Evolutionary conservation across 1,284 basidiomycete genomes (phyloP).

Genomic region (Fomitiporia mediterranea): DNA sequence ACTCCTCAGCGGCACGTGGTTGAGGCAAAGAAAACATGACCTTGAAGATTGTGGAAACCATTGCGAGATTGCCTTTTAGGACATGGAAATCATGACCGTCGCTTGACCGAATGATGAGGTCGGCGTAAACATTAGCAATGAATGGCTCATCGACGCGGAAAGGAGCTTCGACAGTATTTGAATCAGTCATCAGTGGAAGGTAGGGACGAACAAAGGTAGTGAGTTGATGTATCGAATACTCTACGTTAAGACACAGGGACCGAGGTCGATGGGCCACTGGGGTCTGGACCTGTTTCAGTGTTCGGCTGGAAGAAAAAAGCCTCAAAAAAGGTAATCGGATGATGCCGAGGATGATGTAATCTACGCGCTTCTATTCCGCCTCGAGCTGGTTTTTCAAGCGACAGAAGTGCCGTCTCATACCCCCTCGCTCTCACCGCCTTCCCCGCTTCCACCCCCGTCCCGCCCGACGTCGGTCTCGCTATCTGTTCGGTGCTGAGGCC

Average conservation of each 20-base stretch:
- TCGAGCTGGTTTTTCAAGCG: not conserved
- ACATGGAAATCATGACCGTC: constrained; percentile 41
- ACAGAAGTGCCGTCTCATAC: not conserved
- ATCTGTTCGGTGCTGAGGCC: not conserved
- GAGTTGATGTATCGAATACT: not conserved
- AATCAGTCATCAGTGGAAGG: not conserved
- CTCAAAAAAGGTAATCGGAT: not conserved
- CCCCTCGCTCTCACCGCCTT: not conserved
- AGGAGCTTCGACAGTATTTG: not conserved
- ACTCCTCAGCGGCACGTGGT: not conserved
- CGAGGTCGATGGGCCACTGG: not conserved
- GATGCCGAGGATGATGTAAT: not conserved
- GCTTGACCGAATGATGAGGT: constrained; percentile 42
- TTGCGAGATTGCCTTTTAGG: constrained; percentile 39
- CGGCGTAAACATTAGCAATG: constrained; percentile 23
- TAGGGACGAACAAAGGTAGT: not conserved
- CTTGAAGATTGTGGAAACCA: constrained; percentile 43
- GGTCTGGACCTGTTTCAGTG: not conserved
- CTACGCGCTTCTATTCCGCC: not conserved
- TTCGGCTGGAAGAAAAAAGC: not conserved
- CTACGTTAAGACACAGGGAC: not conserved
- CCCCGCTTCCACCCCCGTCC: not conserved
- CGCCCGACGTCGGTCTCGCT: not conserved
- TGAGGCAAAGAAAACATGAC: constrained; percentile 29
- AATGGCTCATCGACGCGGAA: constrained; percentile 7